phyloP scores from a whole-genome alignment of 2,329 filamentous ascomycete genomes.

The Atkinsonella hypoxylon region DNA sequence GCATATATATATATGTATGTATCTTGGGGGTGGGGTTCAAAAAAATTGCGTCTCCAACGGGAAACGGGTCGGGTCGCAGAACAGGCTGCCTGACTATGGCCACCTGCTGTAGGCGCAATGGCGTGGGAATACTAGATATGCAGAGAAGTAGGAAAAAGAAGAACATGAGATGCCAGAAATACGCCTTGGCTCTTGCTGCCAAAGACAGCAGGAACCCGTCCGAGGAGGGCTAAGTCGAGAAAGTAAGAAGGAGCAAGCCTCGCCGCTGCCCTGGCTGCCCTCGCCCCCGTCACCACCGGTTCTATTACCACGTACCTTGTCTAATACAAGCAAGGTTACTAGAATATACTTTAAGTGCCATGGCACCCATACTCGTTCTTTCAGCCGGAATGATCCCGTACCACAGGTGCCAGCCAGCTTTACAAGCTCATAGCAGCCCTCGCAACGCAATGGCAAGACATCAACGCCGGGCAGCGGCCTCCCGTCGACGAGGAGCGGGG shows the following conservation, averaged over 20 bases:
- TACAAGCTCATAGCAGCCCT: too few relatives aligned
- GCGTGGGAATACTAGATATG: not conserved
- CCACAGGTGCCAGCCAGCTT: too few relatives aligned
- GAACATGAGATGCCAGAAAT: not conserved
- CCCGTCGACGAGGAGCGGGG: not conserved
- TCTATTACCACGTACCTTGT: too few relatives aligned
- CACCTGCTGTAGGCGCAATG: conserved; percentile 1
- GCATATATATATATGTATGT: too few relatives aligned
- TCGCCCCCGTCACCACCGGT: not conserved
- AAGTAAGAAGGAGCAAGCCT: not conserved
- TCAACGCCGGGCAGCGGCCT: not conserved
- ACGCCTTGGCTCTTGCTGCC: not conserved
- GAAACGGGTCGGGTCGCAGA: conserved; percentile 10
- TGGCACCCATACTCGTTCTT: too few relatives aligned
- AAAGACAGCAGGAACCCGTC: not conserved
- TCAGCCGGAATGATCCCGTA: too few relatives aligned
- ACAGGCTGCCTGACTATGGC: conserved; percentile 10
- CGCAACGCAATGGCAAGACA: too few relatives aligned
- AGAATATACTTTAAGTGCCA: too few relatives aligned
- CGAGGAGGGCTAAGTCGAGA: not conserved
- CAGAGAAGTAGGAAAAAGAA: not conserved
- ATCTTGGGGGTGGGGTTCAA: not conserved
- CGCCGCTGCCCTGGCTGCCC: not conserved
- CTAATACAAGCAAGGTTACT: too few relatives aligned
- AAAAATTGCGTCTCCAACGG: not conserved